phyloP scores from a whole-genome alignment of 129 eudicot genomes.

The Flaveria brownii region DNA sequence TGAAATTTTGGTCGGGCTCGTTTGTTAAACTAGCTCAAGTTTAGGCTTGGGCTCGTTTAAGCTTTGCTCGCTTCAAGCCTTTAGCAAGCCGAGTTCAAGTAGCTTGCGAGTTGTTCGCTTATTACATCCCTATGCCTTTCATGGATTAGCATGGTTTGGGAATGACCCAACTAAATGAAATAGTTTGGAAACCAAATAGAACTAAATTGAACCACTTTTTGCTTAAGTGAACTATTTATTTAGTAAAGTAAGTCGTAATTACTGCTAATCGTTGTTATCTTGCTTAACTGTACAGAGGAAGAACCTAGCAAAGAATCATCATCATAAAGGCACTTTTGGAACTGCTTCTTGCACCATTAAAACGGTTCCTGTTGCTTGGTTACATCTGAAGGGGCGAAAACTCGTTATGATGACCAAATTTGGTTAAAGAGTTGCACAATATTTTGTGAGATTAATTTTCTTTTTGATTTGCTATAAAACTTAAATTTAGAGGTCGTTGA shows the following conservation, averaged over 20 bases:
- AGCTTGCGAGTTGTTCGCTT: neutral
- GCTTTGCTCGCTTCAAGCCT: neutral
- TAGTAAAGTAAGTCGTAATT: neutral
- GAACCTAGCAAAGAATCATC: conserved; percentile 31
- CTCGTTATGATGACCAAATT: neutral
- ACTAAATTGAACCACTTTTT: neutral
- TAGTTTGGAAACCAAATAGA: neutral
- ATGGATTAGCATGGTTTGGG: neutral
- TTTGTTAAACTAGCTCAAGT: neutral
- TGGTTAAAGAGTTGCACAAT: conserved; percentile 16
- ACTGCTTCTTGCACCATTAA: neutral
- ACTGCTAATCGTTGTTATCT: conserved; percentile 9
- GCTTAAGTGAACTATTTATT: neutral
- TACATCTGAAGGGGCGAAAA: conserved; percentile 2
- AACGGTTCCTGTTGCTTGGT: conserved; percentile 14
- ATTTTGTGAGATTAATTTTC: conserved; percentile 6
- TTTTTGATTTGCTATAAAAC: neutral
- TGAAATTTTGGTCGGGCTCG: neutral
- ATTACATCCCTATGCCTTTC: neutral
- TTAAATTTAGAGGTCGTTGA: conserved; percentile 13
- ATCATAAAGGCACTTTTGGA: conserved; percentile 9
- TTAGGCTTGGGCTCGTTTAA: neutral
- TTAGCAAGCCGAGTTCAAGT: neutral
- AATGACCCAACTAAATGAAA: conserved; percentile 8
- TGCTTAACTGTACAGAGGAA: conserved; percentile 29